Evolutionary conservation across 345 rosid species (phyloP), one percentile per base, ranked within the genome.

Genomic region (Psidium guajava): DNA sequence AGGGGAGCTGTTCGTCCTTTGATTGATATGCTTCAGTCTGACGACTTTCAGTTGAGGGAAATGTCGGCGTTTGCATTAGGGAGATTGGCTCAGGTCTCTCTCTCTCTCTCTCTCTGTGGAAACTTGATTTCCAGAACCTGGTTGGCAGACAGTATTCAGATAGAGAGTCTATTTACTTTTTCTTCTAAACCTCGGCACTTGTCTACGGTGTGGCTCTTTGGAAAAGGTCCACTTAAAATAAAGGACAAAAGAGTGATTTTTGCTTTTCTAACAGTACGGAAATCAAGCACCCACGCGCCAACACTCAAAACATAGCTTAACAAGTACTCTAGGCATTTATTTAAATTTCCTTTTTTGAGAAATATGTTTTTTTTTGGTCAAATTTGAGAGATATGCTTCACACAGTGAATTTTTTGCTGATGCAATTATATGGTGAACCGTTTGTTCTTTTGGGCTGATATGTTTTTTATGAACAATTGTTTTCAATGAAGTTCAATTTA

Each of bases 31-130:
- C 98, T 97, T 82, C 97, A 94, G 88, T 95, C 98, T 56, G 86
- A 91, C 0, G 99, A 97, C 86, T 92, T 96, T 42, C 99, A 97
- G 89, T 89, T 97, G 91, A 94, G 94, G 89, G 99, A 97, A 92
- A 97, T 97, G 99, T 95, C 99, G 6, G 98, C 99, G 85, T 97
- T 97, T 93, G 99, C 99, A 85, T 88, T 97, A 90, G 99, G 99
- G 93, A 94, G 99, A 88, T 90, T 97, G 95, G 99, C 99, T 11
- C 99, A 96, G 99, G 99, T 97, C 85, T 87, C 82, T 86, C 47
- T 32, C 77, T 32, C 74, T 59, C 73, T n/a, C 36, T 58, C 69
- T 18, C 24, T 10, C 25, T 0, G 3, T 0, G 6, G 47, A 44
- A 32, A 69, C 77, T 32, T 69, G 47, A 36, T 69, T 69, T 18